Evolutionary conservation across 2,329 filamentous ascomycete genomes (phyloP).

Genomic region (Aspergillus calidoustus): DNA sequence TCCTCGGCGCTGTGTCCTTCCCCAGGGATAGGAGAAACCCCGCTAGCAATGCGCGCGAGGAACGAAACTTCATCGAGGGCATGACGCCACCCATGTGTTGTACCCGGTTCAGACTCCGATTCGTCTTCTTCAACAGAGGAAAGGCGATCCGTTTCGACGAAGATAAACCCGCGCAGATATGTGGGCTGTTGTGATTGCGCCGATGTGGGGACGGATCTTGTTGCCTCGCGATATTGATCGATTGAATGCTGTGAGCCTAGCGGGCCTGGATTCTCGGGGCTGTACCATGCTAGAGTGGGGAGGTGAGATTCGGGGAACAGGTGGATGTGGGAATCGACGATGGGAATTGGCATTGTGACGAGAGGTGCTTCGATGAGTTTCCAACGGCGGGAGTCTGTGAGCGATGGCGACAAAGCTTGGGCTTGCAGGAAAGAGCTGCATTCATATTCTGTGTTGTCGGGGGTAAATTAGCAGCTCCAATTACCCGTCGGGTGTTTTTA

Average conservation of each 20-base stretch:
- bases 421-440: not conserved
- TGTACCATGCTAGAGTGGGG: constrained; percentile 71
- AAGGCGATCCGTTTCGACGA: constrained; percentile 80
- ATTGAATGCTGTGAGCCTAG: constrained; percentile 69
- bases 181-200: constrained; percentile 34
- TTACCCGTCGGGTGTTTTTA: constrained; percentile 16
- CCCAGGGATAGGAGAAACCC: constrained; percentile 55
- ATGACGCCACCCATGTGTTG: constrained; percentile 61
- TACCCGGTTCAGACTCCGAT: constrained; percentile 29
- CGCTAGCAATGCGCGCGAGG: constrained; percentile 68
- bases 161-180: constrained; percentile 72
- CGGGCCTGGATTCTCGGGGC: constrained; percentile 58
- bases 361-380: not conserved
- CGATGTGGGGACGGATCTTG: constrained; percentile 36
- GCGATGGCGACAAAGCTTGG: too few species aligned
- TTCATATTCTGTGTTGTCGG: constrained; percentile 2
- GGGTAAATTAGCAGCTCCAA: constrained; percentile 9
- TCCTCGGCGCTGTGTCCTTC: constrained; percentile 63
- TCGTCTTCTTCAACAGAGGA: constrained; percentile 56
- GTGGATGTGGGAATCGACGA: constrained; percentile 92
- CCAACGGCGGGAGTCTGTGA: not conserved
- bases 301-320: constrained; percentile 75
- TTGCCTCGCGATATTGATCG: constrained; percentile 62
- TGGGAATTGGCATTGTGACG: constrained; percentile 45
- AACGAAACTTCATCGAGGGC: constrained; percentile 75